phyloP scores from a whole-genome alignment of 495 filamentous ascomycete genomes.

The Saxispiralis lemnorum region DNA sequence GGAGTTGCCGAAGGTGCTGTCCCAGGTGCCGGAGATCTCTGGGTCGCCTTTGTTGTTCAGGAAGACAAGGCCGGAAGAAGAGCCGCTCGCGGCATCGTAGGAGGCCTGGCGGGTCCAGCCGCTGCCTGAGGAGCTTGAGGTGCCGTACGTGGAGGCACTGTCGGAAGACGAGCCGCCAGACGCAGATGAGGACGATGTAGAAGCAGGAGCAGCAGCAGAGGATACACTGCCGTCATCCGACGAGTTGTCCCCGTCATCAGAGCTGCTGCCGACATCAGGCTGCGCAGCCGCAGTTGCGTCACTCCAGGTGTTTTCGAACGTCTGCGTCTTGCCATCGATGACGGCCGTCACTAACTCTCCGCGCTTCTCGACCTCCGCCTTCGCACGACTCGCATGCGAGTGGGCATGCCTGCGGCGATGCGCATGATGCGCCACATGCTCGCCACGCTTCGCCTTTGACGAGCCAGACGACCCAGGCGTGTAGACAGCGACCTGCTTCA shows the following conservation, averaged over 20 bases:
- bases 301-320: constrained; percentile 44
- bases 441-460: constrained; percentile 14
- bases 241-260: background rate
- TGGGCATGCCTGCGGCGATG: constrained; percentile 25
- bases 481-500: constrained; percentile 50
- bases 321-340: constrained; percentile 42
- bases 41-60: constrained; percentile 43
- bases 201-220: constrained; percentile 29
- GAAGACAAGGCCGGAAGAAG: constrained; percentile 42
- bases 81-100: constrained; percentile 34
- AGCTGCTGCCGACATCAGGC: background rate
- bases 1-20: constrained; percentile 42
- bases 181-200: constrained; percentile 43
- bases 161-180: constrained; percentile 38
- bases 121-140: constrained; percentile 3
- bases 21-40: constrained; percentile 38
- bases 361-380: constrained; percentile 7
- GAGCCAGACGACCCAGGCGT: constrained; percentile 21
- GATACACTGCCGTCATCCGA: background rate
- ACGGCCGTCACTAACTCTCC: constrained; percentile 34
- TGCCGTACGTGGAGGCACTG: constrained; percentile 56
- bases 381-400: constrained; percentile 20
- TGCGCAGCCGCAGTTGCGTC: too few relatives aligned
- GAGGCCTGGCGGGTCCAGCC: constrained; percentile 33
- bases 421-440: background rate